Base-by-base conservation (phyloP, 208 protist species). In the Trypanosoma scelopori region DNA sequence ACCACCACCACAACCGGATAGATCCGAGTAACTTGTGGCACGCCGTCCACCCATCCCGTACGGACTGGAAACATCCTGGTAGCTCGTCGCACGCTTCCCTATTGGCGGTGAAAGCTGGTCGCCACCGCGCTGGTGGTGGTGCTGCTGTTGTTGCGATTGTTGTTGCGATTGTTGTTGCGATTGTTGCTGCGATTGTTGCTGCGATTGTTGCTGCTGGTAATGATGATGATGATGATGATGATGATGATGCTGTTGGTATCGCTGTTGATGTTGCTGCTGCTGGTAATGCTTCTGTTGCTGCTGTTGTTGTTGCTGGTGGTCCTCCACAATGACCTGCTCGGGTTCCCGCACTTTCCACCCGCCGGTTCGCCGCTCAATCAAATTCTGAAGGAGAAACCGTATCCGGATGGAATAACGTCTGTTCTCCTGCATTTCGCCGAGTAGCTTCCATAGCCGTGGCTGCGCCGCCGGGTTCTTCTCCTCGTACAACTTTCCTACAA, bases 321-420 rank as follows among this genome's bases (percentile, higher is more conserved):
- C 71, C 46, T 68, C 66, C 5, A 60, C 74, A 45, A 74, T 53
- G 47, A 57, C 65, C 35, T 37, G 56, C 58, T 70, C 57, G 4
- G 61, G 47, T 45, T 85, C 80, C 64, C 87, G 85, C 35, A 71
- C 48, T 69, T 87, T 85, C 83, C 84, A 93, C 28, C 82, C 84
- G 41, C 75, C 53, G 35, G 75, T 82, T 60, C 85, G 73, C 69
- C 78, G 78, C 42, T 93, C 87, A 65, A 92, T 73, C 20, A 93
- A 56, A 68, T 96, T 96, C 51, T 91, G 90, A 30, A 93, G 76
- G 53, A 93, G 76, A 53, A 91, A 96, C 45, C 85, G 90, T 39
- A 92, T 93, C 27, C 87, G 84, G 1, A 69, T 82, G 9, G 90
- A 92, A 69, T 89, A 80, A 47, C 65, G 59, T 20, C 74, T 49